phyloP scores from a whole-genome alignment of 73 alveolate genomes.

The Tetrahymena elliotti region DNA sequence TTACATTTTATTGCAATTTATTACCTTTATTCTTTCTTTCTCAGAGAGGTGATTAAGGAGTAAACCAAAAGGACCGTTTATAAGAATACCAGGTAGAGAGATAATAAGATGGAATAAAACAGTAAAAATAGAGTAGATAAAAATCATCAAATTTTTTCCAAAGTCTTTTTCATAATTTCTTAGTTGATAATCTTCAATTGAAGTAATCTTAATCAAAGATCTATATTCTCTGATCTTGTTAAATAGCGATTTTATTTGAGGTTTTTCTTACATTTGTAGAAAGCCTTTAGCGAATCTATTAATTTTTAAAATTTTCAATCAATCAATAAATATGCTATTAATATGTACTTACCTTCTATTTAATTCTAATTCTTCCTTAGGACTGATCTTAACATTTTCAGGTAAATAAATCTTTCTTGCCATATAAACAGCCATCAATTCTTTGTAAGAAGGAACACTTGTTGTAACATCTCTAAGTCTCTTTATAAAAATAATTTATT shows the following conservation, averaged over 20 bases:
- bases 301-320: background rate
- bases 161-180: constrained; percentile 3
- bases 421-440: constrained; percentile 58
- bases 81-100: constrained; percentile 67
- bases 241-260: constrained; percentile 51
- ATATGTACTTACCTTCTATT: constrained; percentile 15
- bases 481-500: background rate
- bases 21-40: constrained; percentile 66
- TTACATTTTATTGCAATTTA: no score
- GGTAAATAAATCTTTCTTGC: constrained; percentile 87
- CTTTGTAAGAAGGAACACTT: constrained; percentile 85
- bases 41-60: constrained; percentile 51
- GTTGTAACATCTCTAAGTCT: constrained; percentile 75
- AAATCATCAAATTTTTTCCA: background rate
- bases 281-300: constrained; percentile 69
- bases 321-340: background rate
- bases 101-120: constrained; percentile 6
- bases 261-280: constrained; percentile 48
- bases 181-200: constrained; percentile 78
- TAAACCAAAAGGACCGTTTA: constrained; percentile 56
- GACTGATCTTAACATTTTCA: constrained; percentile 50
- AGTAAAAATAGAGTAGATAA: constrained; percentile 9
- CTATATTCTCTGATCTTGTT: constrained; percentile 56
- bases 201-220: constrained; percentile 59
- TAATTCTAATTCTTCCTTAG: constrained; percentile 60